Base-by-base conservation (phyloP, 129 eudicot species). In the Lonicera japonica region DNA sequence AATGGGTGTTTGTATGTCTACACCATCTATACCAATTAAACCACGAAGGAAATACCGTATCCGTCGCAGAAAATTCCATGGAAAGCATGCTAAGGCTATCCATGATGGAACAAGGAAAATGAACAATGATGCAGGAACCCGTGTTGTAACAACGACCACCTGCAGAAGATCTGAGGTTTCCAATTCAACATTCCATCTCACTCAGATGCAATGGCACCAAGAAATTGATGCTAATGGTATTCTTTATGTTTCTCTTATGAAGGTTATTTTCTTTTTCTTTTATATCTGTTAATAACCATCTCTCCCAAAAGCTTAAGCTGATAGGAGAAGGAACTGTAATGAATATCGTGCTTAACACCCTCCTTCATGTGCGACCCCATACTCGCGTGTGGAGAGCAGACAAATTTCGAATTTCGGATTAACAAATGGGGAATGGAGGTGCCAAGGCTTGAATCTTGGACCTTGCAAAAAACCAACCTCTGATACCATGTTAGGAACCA, bases 1-100 rank as follows among this genome's bases (percentile, higher is more conserved):
- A 76, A 91, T 90, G 97, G 97, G 95, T 61, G 72, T 46, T 43
- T 90, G 97, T 69, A 64, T 73, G 34, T 91, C 97, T 54, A 65
- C 74, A 21, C 78, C 80, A 25, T 75, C 64, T 23, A 71, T 51
- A 65, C 38, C 71, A 50, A 53, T 58, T n/a, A 82, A 60, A 63
- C 61, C 14, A 55, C 73, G 71, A 63, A 78, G 64, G 61, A 65
- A 71, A 64, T 66, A 52, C 51, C 77, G 38, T 63, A 77, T 52
- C 47, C 82, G 66, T 39, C 24, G 46, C 13, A 77, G 76, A 60
- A 87, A 56, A 72, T 54, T 40, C 64, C 59, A 65, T 17, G 48
- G 65, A 56, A 76, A 70, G 73, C 66, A 29, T 43, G 43, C 72
- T 21, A 17, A 17, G 15, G 15, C 55, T 14, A 53, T 46, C 46